Percentiles rank a stretch among this genome's conserved stretches.
These are phyloP conservation scores for Sicyos edulis DNA, from an alignment of 306 rosid genomes.

Conservation along the genomic window DNA sequence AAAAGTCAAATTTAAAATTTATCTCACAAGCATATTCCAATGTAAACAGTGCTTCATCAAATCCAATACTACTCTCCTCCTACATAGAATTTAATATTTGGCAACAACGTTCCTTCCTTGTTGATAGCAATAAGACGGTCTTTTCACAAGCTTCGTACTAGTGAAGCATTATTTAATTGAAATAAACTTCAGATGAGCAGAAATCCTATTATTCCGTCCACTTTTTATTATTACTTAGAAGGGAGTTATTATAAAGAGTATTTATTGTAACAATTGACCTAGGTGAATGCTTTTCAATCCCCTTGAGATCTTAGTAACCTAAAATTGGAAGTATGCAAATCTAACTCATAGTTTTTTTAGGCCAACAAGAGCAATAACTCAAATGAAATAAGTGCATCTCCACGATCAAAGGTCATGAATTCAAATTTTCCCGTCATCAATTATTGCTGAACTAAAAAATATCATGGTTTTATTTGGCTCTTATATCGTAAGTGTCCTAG, in stretches of 20 bases:
- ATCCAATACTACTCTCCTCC: not conserved
- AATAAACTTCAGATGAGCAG: not conserved
- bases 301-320: not conserved
- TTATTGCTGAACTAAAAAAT: no score
- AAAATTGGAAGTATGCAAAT: not conserved
- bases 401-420: no score
- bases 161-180: not conserved
- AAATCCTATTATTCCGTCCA: not conserved
- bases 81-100: not conserved
- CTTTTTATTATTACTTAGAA: not conserved
- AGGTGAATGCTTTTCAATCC: not conserved
- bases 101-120: not conserved
- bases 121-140: not conserved
- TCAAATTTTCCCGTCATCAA: no score
- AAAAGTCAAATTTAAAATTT: not conserved
- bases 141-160: not conserved
- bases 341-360: slow-evolving; percentile 11
- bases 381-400: no score
- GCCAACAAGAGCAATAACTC: no score
- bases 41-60: not conserved
- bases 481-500: not conserved
- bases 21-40: not conserved
- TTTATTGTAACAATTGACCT: not conserved
- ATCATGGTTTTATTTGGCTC: no score
- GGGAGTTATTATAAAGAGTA: not conserved